phyloP scores from a whole-genome alignment of 208 protist genomes.

The Novymonas esmeraldas region DNA sequence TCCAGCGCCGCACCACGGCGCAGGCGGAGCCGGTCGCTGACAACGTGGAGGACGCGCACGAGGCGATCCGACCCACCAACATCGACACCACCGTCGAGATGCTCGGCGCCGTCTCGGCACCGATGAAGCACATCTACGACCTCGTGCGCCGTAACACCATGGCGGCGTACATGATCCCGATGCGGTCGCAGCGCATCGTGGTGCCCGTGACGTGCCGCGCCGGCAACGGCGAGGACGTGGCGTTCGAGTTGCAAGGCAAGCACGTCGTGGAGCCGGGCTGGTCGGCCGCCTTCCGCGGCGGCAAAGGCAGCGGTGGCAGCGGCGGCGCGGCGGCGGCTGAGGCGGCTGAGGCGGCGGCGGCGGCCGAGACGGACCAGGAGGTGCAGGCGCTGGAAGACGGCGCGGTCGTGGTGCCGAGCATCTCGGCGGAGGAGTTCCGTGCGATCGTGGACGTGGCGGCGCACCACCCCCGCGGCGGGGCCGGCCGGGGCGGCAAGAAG shows the following conservation, averaged over 20 bases:
- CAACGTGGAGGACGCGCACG: constrained; percentile 92
- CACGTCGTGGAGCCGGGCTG: constrained; percentile 76
- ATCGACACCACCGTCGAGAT: constrained; percentile 66
- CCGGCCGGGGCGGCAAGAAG: constrained; percentile 1
- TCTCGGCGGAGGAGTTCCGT: constrained; percentile 83
- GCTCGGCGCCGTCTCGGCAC: constrained; percentile 51
- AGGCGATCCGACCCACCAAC: constrained; percentile 91
- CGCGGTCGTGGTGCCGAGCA: constrained; percentile 50
- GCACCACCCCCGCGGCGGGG: constrained; percentile 3
- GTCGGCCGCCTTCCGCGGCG: constrained; percentile 69
- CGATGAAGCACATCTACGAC: constrained; percentile 81
- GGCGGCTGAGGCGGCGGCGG: background rate
- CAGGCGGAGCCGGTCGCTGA: constrained; percentile 11
- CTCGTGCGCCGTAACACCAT: constrained; percentile 81
- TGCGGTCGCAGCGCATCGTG: constrained; percentile 67
- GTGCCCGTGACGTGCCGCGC: constrained; percentile 49
- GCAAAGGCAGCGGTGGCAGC: too few relatives aligned
- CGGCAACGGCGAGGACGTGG: constrained; percentile 52
- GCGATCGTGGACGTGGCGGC: constrained; percentile 57
- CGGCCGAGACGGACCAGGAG: constrained; percentile 40
- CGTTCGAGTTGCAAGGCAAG: constrained; percentile 74
- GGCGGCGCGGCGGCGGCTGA: too few relatives aligned
- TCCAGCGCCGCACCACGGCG: constrained; percentile 39
- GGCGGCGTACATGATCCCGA: constrained; percentile 85
- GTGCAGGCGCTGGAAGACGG: constrained; percentile 64